These are phyloP conservation scores for Cyclotella cryptica DNA, from an alignment of 108 stramenopile species.

Conservation along the genomic window DNA sequence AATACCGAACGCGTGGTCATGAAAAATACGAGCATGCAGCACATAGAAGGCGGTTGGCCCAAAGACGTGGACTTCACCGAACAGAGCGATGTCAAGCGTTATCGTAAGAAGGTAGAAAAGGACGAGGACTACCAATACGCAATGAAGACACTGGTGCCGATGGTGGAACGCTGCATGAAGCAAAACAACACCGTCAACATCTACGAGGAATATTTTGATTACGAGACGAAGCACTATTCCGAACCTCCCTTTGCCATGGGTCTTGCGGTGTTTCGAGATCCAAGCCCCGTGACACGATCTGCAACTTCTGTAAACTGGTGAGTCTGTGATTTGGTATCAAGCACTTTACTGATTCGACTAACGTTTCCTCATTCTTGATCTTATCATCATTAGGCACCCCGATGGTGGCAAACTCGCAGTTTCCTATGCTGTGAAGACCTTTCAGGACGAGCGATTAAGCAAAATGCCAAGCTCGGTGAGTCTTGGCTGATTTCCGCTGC, in stretches of 20 bases:
- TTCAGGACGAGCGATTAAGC: conserved; percentile 81
- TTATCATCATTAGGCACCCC: conserved; percentile 56
- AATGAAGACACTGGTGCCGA: conserved; percentile 77
- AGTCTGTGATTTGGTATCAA: not conserved
- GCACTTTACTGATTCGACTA: not conserved
- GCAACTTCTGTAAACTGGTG: conserved; percentile 88
- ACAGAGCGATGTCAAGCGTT: conserved; percentile 76
- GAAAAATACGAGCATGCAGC: conserved; percentile 76
- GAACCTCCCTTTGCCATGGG: conserved; percentile 92
- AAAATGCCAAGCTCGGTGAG: conserved; percentile 63
- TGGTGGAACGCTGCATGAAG: conserved; percentile 82
- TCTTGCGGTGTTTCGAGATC: conserved; percentile 90
- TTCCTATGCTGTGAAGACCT: conserved; percentile 81
- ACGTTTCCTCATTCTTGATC: not conserved
- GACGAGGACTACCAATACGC: conserved; percentile 82
- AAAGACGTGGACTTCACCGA: conserved; percentile 91
- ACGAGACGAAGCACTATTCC: conserved; percentile 68
- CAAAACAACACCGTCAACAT: conserved; percentile 93
- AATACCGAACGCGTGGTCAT: conserved; percentile 84
- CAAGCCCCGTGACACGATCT: conserved; percentile 74
- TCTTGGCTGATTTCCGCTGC: not conserved
- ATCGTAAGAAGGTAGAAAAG: conserved; percentile 90
- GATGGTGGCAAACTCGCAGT: conserved; percentile 89
- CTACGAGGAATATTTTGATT: conserved; percentile 82
- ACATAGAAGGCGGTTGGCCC: conserved; percentile 92